A percentile compares a stretch with the other conserved stretches of the same genome.
Evolutionary conservation across 139 green algal genomes (phyloP).

Genomic region (Chlamydomonas applanata): DNA sequence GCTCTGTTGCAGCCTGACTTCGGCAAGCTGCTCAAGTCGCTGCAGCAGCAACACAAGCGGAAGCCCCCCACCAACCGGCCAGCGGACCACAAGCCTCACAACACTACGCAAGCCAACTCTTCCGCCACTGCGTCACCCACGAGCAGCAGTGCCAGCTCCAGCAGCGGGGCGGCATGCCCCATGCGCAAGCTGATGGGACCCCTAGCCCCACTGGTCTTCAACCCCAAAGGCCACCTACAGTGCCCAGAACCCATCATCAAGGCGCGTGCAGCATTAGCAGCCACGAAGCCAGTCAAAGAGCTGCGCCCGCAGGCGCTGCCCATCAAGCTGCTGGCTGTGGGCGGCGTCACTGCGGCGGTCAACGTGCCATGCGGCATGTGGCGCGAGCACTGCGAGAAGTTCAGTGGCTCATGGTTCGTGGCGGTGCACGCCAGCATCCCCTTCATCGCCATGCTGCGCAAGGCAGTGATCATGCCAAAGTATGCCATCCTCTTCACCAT

Average conservation of each 20-base stretch:
- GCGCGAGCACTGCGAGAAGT: slow-evolving; percentile 86
- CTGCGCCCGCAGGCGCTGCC: slow-evolving; percentile 70
- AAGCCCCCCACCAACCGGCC: neutral
- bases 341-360: slow-evolving; percentile 39
- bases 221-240: slow-evolving; percentile 41
- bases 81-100: neutral
- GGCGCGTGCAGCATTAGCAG: slow-evolving; percentile 66
- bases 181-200: slow-evolving; percentile 55
- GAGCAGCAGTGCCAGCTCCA: neutral
- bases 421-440: slow-evolving; percentile 87
- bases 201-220: slow-evolving; percentile 43
- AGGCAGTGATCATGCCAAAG: slow-evolving; percentile 72
- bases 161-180: slow-evolving; percentile 29
- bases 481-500: slow-evolving; percentile 71
- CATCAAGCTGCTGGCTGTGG: slow-evolving; percentile 56
- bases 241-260: slow-evolving; percentile 77
- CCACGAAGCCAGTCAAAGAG: slow-evolving; percentile 54
- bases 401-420: slow-evolving; percentile 82
- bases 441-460: slow-evolving; percentile 85
- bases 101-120: neutral
- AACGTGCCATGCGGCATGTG: slow-evolving; percentile 82
- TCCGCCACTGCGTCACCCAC: neutral
- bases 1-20: slow-evolving; percentile 37
- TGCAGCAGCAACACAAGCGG: slow-evolving; percentile 18
- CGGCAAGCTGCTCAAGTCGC: slow-evolving; percentile 13